phyloP scores from a whole-genome alignment of 768 basidiomycete genomes.

The Lactifluus piperatus region DNA sequence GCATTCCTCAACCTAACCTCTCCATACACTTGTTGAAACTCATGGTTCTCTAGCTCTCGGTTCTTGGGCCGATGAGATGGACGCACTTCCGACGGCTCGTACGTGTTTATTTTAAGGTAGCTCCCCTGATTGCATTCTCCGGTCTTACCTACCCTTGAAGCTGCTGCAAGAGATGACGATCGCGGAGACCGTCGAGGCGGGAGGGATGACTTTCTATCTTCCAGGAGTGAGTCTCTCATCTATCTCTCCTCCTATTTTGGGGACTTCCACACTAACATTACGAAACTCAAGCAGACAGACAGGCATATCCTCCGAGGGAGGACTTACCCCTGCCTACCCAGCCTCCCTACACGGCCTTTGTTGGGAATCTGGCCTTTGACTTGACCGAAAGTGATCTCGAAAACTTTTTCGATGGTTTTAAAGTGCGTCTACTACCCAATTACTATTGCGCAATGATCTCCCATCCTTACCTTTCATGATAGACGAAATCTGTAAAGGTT shows the following conservation, averaged over 20 bases:
- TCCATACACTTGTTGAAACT: constrained; percentile 12
- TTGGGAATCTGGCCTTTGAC: constrained; percentile 94
- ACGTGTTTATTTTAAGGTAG: constrained; percentile 31
- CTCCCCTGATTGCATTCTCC: background rate
- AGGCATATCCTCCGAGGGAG: constrained; percentile 57
- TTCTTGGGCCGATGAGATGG: constrained; percentile 99
- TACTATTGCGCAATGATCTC: background rate
- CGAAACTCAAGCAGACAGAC: constrained; percentile 42
- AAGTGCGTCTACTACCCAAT: constrained; percentile 34
- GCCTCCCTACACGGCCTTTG: constrained; percentile 93
- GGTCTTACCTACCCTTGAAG: constrained; percentile 30
- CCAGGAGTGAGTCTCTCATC: constrained; percentile 42
- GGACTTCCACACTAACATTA: background rate
- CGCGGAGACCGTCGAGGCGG: constrained; percentile 40
- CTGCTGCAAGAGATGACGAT: constrained; percentile 67
- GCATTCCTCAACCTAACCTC: constrained; percentile 28
- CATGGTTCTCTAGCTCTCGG: constrained; percentile 52
- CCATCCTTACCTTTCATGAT: background rate
- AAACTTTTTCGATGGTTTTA: constrained; percentile 61
- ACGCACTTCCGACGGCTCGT: constrained; percentile 88
- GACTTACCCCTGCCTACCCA: constrained; percentile 93
- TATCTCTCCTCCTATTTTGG: background rate
- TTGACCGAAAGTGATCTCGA: constrained; percentile 76
- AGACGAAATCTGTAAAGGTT: constrained; percentile 85
- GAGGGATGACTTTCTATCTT: constrained; percentile 55